Conservation (phyloP, 2,329 filamentous ascomycete species). For the Ophiostoma sp. region DNA sequence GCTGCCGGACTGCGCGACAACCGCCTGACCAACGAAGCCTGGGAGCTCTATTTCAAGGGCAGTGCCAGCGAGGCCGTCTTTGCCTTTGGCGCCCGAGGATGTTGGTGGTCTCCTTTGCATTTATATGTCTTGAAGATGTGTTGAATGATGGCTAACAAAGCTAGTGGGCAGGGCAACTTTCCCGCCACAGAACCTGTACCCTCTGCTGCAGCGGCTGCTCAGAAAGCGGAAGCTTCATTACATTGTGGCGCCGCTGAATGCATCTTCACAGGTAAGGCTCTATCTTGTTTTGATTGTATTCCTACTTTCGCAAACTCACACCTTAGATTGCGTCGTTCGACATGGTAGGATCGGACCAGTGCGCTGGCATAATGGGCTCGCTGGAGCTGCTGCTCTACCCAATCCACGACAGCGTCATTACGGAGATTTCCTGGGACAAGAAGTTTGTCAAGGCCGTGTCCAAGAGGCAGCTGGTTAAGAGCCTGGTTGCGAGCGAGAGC, state of each 20-base stretch:
- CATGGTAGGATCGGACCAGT: constrained; percentile 59
- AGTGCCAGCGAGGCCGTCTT: constrained; percentile 74
- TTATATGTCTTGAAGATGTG: background rate
- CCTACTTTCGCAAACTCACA: background rate
- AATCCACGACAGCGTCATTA: constrained; percentile 68
- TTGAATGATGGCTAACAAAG: constrained; percentile 29
- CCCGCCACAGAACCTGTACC: constrained; percentile 65
- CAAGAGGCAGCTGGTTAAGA: constrained; percentile 65
- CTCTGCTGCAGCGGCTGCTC: constrained; percentile 70
- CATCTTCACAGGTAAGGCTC: constrained; percentile 66
- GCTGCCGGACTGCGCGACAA: constrained; percentile 61
- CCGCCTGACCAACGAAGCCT: constrained; percentile 69
- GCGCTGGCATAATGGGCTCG: constrained; percentile 74
- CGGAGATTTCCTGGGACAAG: constrained; percentile 61
- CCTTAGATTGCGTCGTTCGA: constrained; percentile 71
- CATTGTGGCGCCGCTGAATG: constrained; percentile 79
- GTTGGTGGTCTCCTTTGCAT: constrained; percentile 15
- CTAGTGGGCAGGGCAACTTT: constrained; percentile 56
- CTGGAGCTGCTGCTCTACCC: constrained; percentile 83
- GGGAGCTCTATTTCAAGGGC: constrained; percentile 78
- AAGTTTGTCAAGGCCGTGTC: constrained; percentile 58
- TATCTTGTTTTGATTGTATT: background rate
- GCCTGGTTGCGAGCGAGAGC: constrained; percentile 59
- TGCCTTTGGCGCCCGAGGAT: constrained; percentile 70
- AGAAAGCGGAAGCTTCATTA: constrained; percentile 65